These are phyloP conservation scores for Coffea canephora DNA, from an alignment of 257 asterid genomes.

Conservation along the genomic window DNA sequence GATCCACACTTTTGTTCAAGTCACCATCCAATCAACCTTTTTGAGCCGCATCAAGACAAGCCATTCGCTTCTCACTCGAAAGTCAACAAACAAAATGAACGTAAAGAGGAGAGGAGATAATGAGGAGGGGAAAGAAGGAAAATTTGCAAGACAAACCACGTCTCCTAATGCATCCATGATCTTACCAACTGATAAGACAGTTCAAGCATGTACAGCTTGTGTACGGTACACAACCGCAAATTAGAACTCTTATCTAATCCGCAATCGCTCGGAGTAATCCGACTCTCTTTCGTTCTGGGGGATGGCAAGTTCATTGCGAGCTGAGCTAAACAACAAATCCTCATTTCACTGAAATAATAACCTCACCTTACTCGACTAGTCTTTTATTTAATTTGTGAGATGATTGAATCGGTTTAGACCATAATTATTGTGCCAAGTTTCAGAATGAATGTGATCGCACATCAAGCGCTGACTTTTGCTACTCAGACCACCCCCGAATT, in stretches of 20 bases:
- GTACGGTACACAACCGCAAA: constrained; percentile 33
- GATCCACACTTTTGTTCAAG: constrained; percentile 66
- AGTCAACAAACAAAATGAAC: constrained; percentile 34
- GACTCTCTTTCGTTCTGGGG: background rate
- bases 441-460: too few relatives aligned
- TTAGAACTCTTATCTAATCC: background rate
- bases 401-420: too few relatives aligned
- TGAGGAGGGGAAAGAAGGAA: background rate
- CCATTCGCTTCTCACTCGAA: constrained; percentile 33
- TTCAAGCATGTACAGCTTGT: constrained; percentile 37
- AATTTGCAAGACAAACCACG: constrained; percentile 38
- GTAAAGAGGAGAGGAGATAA: constrained; percentile 30
- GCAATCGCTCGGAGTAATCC: background rate
- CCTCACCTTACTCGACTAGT: background rate
- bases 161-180: constrained; percentile 25
- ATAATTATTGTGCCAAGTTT: too few relatives aligned
- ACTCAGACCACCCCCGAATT: too few relatives aligned
- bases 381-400: background rate
- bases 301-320: too few relatives aligned
- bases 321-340: too few relatives aligned
- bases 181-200: constrained; percentile 44
- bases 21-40: constrained; percentile 52
- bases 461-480: too few relatives aligned
- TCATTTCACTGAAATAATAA: too few relatives aligned
- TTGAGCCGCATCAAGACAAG: constrained; percentile 58